Evolutionary conservation across 176 grass and related monocot species (phyloP), one percentile per base, ranked within the genome.

Genomic region (Zoysia pacifica): DNA sequence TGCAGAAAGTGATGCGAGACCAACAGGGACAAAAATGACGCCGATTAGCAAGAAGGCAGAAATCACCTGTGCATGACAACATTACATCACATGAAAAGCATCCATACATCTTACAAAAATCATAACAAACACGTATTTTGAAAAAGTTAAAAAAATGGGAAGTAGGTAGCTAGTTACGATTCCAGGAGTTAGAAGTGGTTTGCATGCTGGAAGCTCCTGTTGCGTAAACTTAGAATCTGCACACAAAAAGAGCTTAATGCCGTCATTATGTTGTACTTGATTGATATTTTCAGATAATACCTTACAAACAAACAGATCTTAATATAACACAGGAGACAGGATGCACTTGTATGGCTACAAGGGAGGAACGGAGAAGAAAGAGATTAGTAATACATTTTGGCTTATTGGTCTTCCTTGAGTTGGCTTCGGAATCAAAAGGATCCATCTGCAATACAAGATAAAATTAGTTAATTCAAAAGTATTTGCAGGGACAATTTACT

Each of bases 191-290:
- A 98, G 70, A 18, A 98, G 70, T 52, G 95, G 95, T 73, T 98
- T 98, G 71, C 95, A 98, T 81, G 95, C 92, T 55, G 95, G 95
- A 48, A 98, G 88, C 80, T 98, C 95, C 78, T 94, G 95, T 51
- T 94, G 95, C 10, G 91, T 93, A n/a, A 97, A 97, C 86, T 82
- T 90, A 12, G 94, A 97, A 91, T 97, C 87, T 89, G 77, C 64
- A 52, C 7, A 65, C 0, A 65, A 7, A 7, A 52, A 8, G 37
- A 45, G 42, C 46, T 20, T 75, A 12, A 82, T 72, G 15, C 14
- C n/a, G 6, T 18, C 2, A 55, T n/a, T 16, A 66, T 39, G 11
- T 6, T 9, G 10, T 20, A 35, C 28, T 6, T 0, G 1, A 0
- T 11, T 39, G 51, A 69, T 68, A 38, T 75, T 45, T 59, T 50